A percentile compares a stretch with the other conserved stretches of the same genome.
These are phyloP conservation scores for Cladosporium sp. DNA, from an alignment of 2,329 filamentous ascomycete genomes.

Conservation along the genomic window DNA sequence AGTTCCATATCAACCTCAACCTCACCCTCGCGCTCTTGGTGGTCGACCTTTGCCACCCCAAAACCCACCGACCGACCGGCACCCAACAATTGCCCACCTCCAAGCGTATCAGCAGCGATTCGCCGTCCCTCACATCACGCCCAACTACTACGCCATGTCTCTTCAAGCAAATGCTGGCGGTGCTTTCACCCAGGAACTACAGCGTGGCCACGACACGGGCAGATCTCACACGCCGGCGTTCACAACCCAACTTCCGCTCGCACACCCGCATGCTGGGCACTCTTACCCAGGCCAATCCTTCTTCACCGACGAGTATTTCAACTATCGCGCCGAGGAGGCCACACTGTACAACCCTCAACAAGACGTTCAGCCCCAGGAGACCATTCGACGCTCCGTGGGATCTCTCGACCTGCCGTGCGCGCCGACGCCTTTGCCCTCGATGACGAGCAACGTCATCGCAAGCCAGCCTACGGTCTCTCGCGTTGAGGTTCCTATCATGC, in stretches of 20 bases:
- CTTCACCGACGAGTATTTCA: slow-evolving; percentile 10
- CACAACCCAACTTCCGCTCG: neutral
- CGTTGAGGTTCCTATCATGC: neutral
- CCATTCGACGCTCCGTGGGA: neutral
- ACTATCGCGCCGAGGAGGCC: slow-evolving; percentile 14
- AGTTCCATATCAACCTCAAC: too few relatives aligned
- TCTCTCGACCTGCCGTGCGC: neutral
- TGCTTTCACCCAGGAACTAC: neutral
- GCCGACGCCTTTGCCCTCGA: neutral
- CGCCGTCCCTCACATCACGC: neutral
- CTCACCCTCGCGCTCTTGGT: neutral
- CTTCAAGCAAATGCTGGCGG: neutral
- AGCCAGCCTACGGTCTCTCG: neutral
- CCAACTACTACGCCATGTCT: neutral
- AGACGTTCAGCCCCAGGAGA: neutral
- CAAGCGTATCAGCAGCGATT: neutral
- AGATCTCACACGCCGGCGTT: neutral
- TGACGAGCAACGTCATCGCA: neutral
- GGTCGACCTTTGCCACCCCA: neutral
- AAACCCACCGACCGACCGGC: neutral
- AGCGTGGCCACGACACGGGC: neutral
- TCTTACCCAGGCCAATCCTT: neutral
- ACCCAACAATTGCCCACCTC: neutral
- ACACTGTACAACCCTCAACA: slow-evolving; percentile 1
- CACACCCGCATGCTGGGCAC: neutral